Evolutionary conservation across 1,284 basidiomycete species (phyloP).

Genomic region (Sanghuangporus baumii): DNA sequence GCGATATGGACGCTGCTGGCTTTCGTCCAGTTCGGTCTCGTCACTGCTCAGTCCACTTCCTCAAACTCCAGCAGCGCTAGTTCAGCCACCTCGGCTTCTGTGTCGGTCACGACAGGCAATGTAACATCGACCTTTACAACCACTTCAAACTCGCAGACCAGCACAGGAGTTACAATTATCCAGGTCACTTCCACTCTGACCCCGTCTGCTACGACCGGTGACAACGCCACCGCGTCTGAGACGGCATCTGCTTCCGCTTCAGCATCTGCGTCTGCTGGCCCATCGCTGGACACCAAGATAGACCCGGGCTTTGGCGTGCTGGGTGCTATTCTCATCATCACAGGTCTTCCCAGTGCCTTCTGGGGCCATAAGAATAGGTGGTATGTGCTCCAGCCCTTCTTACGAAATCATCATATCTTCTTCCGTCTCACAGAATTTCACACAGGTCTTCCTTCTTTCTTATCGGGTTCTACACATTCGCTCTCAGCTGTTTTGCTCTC

Average conservation of each 20-base stretch:
- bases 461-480: constrained; percentile 84
- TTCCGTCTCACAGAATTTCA: constrained; percentile 11
- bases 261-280: constrained; percentile 41
- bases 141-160: constrained; percentile 16
- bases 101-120: constrained; percentile 39
- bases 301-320: constrained; percentile 89
- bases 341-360: constrained; percentile 84
- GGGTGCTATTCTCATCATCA: constrained; percentile 83
- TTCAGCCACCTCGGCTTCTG: constrained; percentile 18
- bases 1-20: constrained; percentile 16
- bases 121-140: constrained; percentile 42
- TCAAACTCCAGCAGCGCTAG: constrained; percentile 25
- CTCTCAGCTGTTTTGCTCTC: constrained; percentile 81
- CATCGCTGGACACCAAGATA: constrained; percentile 65
- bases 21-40: constrained; percentile 24
- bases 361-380: constrained; percentile 93
- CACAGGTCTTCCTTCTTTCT: constrained; percentile 88
- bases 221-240: constrained; percentile 30
- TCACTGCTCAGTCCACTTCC: constrained; percentile 23
- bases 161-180: constrained; percentile 43
- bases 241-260: constrained; percentile 45
- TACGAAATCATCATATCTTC: constrained; percentile 10
- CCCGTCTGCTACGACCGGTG: constrained; percentile 28
- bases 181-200: constrained; percentile 50
- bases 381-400: constrained; percentile 35